phyloP scores from a whole-genome alignment of 2,329 filamentous ascomycete species.

The Trichoderma sp. region DNA sequence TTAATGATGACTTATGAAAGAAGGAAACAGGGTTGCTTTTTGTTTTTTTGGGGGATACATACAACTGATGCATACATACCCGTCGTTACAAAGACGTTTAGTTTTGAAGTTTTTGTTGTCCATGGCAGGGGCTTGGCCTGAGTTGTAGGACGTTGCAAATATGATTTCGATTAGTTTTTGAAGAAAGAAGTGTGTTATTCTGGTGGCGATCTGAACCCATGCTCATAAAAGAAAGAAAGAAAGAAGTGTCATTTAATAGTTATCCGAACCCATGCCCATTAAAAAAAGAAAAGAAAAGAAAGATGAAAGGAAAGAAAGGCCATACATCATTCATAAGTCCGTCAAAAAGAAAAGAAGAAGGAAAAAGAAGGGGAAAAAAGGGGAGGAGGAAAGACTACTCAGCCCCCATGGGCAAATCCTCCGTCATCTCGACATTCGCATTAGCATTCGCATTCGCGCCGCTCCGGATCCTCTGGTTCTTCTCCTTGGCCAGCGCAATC shows the following conservation, averaged over 20 bases:
- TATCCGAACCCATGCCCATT: too few species aligned
- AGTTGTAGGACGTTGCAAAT: background rate
- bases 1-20: slow-evolving; percentile 12
- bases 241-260: too few species aligned
- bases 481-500: slow-evolving; percentile 1
- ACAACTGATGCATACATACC: background rate
- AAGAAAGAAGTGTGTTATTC: background rate
- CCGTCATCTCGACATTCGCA: too few species aligned
- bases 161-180: background rate
- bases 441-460: too few species aligned
- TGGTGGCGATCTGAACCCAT: background rate
- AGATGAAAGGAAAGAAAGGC: too few species aligned
- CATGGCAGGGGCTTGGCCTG: background rate
- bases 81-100: background rate
- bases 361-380: too few species aligned
- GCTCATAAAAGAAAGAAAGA: background rate
- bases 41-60: background rate
- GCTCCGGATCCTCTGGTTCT: background rate
- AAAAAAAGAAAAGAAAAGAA: background rate
- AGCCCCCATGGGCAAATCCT: too few species aligned
- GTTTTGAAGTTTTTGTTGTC: background rate
- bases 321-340: too few species aligned
- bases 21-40: background rate
- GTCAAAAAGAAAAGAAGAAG: too few species aligned
- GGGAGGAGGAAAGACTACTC: too few species aligned